Evolutionary conservation across 2,329 filamentous ascomycete genomes (phyloP), one percentile per base, ranked within the genome.

Genomic region (Gaeumannomyces tritici): DNA sequence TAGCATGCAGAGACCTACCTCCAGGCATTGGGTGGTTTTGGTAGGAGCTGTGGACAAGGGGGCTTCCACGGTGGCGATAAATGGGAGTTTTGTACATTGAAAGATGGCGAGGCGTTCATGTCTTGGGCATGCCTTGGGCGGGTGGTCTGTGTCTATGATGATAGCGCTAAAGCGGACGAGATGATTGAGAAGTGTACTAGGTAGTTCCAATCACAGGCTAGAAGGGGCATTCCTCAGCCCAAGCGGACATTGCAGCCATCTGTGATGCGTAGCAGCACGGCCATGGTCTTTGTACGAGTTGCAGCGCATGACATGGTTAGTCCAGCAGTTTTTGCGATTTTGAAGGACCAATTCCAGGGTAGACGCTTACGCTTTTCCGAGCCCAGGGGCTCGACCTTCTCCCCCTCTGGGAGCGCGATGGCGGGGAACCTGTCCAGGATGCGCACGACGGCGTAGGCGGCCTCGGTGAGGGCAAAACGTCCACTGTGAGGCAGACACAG

Each of bases 391-490:
- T 56, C 55, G 18, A 28, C 55, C 28, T 29, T 56, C 24, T 56
- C 55, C 4, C 55, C 55, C 12, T 27, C 55, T 7, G 55, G 55
- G 15, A 56, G 55, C 28, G 24, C 51, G 11, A 61, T 33, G 35
- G 24, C 47, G 42, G 47, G 35, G 29, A 61, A 61, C 27, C 59
- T 42, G n/a, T 61, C 35, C 47, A 61, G 29, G 18, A 61, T 29
- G 35, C 59, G 28, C 21, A 61, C 59, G 21, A 61, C 26, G 15
- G 51, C 51, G 47, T 61, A 61, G n/a, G 59, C 59, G 29, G 59
- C 47, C 21, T 61, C 51, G 11, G 59, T 61, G 27, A 61, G 47
- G 29, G 59, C 59, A 21, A 56, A 56, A n/a, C n/a, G 55, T 56
- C 27, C 35, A 61, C 47, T 61, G 59, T 9, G 29, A 28, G 11